These are phyloP conservation scores for Coemansia sp. DNA, from an alignment of 192 early-diverging fungal genomes.

Conservation along the genomic window DNA sequence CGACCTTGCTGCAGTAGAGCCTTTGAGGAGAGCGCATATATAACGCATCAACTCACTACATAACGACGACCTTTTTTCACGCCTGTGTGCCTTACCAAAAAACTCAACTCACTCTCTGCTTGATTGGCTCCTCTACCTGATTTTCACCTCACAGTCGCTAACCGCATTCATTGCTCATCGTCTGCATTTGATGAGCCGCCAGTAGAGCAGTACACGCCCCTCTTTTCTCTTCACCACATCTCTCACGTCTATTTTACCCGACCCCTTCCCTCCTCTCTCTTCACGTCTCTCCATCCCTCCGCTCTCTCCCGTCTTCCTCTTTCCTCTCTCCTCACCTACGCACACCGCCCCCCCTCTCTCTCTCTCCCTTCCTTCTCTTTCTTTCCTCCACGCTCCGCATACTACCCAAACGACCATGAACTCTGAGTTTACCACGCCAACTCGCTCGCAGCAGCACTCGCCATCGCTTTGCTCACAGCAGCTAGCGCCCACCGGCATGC, in stretches of 20 bases:
- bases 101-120: not conserved
- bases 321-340: conserved; percentile 14
- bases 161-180: conserved; percentile 5
- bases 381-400: conserved; percentile 19
- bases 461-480: conserved; percentile 32
- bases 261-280: not conserved
- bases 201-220: not conserved
- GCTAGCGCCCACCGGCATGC: conserved; percentile 20
- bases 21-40: conserved; percentile 15
- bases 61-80: not conserved
- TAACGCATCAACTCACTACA: not conserved
- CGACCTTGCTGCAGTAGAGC: conserved; percentile 15
- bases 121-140: not conserved
- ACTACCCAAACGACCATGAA: conserved; percentile 37
- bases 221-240: not conserved
- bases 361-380: conserved; percentile 2
- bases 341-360: conserved; percentile 15
- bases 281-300: conserved; percentile 7
- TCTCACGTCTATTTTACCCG: conserved; percentile 1
- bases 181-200: conserved; percentile 16
- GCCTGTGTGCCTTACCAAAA: conserved; percentile 7
- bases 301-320: conserved; percentile 5
- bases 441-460: conserved; percentile 56
- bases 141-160: not conserved
- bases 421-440: conserved; percentile 51